Percentiles rank a stretch among this genome's conserved stretches.
Conservation (phyloP, 2,329 filamentous ascomycete species). For the Ophiobolus disseminans region DNA sequence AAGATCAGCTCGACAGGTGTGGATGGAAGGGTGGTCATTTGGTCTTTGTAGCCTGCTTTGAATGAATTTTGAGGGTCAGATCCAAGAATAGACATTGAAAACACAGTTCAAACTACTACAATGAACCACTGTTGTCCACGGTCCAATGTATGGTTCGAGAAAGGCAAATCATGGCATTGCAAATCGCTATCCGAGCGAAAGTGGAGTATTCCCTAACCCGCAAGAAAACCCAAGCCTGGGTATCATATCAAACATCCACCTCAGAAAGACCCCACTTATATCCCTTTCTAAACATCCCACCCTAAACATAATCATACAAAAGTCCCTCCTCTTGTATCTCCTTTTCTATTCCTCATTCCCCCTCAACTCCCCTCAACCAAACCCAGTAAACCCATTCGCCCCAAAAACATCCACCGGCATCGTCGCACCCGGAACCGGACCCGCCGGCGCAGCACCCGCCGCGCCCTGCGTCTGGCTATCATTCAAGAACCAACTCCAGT, state of each 20-base stretch:
- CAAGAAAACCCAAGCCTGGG: conserved; percentile 1
- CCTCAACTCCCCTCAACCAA: conserved; percentile 19
- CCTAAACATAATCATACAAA: neutral
- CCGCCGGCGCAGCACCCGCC: conserved; percentile 3
- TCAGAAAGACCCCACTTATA: neutral
- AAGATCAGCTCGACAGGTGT: conserved; percentile 76
- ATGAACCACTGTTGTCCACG: too few relatives aligned
- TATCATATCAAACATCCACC: too few relatives aligned
- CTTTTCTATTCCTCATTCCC: too few relatives aligned
- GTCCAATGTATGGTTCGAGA: too few relatives aligned
- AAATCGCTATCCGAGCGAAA: conserved; percentile 18
- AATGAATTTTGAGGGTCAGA: too few relatives aligned
- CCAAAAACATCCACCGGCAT: conserved; percentile 24
- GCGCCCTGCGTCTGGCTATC: conserved; percentile 29
- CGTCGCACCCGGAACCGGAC: neutral
- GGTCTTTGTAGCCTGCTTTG: conserved; percentile 56
- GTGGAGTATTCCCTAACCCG: conserved; percentile 7
- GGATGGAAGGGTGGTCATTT: conserved; percentile 57
- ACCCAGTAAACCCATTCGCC: conserved; percentile 34
- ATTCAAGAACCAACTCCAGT: conserved; percentile 52
- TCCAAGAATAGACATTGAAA: too few relatives aligned
- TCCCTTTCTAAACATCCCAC: neutral
- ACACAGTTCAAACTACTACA: too few relatives aligned
- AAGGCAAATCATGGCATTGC: neutral
- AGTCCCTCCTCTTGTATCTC: neutral